phyloP scores from a whole-genome alignment of 768 basidiomycete genomes.

The Podaxis sp. region DNA sequence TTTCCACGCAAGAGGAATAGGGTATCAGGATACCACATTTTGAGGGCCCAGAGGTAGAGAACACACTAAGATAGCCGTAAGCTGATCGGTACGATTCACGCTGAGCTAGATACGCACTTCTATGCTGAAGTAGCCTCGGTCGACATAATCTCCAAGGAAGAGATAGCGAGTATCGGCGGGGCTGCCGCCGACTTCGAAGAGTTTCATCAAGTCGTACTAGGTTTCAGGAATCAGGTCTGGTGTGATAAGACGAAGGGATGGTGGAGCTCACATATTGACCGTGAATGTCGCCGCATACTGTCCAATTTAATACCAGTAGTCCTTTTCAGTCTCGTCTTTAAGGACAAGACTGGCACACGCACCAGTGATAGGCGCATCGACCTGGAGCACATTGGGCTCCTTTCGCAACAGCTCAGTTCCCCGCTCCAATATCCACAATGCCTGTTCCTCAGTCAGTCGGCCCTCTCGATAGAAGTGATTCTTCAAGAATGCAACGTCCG shows the following conservation, averaged over 20 bases:
- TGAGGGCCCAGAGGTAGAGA: slow-evolving; percentile 94
- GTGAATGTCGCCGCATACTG: slow-evolving; percentile 97
- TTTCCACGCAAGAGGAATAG: slow-evolving; percentile 96
- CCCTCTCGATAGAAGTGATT: slow-evolving; percentile 99
- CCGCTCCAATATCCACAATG: slow-evolving; percentile 88
- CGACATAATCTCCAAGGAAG: slow-evolving; percentile 92
- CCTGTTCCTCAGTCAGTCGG: slow-evolving; percentile 90
- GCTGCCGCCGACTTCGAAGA: slow-evolving; percentile 92
- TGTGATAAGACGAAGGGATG: slow-evolving; percentile 9
- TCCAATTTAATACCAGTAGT: slow-evolving; percentile 9
- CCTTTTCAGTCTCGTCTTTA: not conserved
- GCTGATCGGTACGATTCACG: not conserved
- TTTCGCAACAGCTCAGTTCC: slow-evolving; percentile 78
- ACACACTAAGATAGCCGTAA: slow-evolving; percentile 67
- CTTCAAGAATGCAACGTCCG: slow-evolving; percentile 94
- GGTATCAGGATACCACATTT: slow-evolving; percentile 99
- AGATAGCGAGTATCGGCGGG: slow-evolving; percentile 93
- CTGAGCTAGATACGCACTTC: slow-evolving; percentile 50
- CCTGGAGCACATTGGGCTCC: slow-evolving; percentile 89
- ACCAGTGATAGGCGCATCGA: slow-evolving; percentile 99
- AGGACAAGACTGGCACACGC: slow-evolving; percentile 22
- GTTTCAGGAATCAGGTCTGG: slow-evolving; percentile 7
- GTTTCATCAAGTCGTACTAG: slow-evolving; percentile 92
- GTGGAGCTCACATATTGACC: slow-evolving; percentile 88
- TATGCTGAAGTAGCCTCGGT: slow-evolving; percentile 91